phyloP scores from a whole-genome alignment of 2,329 filamentous ascomycete genomes.

The Hirsutella rhossiliensis region DNA sequence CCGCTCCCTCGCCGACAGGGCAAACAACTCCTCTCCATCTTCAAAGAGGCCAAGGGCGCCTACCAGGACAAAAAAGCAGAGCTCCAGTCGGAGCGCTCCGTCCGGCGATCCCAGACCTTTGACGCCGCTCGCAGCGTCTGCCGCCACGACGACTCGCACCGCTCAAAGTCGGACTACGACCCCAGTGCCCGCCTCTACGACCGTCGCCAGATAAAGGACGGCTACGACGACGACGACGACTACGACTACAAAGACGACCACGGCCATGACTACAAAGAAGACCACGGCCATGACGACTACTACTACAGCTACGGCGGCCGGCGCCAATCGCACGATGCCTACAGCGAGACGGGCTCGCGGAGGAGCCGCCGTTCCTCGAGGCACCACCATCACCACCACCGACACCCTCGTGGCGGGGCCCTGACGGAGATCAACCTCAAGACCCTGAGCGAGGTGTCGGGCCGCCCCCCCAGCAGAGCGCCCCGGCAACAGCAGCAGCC shows the following conservation, averaged over 20 bases:
- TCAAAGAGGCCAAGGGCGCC: conserved; percentile 81
- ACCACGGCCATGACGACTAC: conserved; percentile 10
- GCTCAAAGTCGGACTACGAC: conserved; percentile 1
- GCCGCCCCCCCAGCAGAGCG: conserved; percentile 29
- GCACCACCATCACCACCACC: conserved; percentile 17
- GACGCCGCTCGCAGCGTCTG: conserved; percentile 19
- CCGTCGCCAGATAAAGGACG: conserved; percentile 3
- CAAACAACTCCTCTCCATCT: conserved; percentile 80
- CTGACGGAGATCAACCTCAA: conserved; percentile 42
- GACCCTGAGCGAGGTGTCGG: conserved; percentile 39
- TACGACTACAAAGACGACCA: conserved; percentile 12
- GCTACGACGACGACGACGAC: conserved; percentile 15
- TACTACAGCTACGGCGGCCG: conserved; percentile 24
- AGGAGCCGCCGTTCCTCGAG: conserved; percentile 28
- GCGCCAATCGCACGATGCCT: neutral
- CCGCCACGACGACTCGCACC: conserved; percentile 19
- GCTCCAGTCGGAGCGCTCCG: conserved; percentile 49
- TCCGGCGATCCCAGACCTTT: conserved; percentile 50
- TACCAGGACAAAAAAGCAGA: conserved; percentile 83
- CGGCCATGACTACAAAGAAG: conserved; percentile 10
- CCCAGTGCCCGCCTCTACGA: conserved; percentile 15
- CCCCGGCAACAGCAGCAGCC: conserved; percentile 9
- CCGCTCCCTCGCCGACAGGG: conserved; percentile 41
- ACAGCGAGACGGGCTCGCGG: conserved; percentile 12
- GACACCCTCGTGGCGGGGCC: conserved; percentile 21